Conservation (phyloP, 2,329 filamentous ascomycete genomes). For the Hypocrella siamensis region DNA sequence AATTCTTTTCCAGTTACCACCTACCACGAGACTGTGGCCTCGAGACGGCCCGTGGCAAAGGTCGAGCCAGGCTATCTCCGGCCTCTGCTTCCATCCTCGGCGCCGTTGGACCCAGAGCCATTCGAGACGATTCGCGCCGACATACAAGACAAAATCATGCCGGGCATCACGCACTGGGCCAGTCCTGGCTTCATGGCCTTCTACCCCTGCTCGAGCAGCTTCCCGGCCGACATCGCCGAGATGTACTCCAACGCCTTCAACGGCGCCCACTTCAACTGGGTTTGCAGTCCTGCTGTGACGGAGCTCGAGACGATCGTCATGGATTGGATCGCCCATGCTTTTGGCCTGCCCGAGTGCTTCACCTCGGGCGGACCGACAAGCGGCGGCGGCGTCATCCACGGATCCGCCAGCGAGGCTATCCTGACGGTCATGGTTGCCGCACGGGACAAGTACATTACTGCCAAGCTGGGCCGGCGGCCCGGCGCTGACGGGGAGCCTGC, state of each 20-base stretch:
- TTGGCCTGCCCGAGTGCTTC: conserved; percentile 60
- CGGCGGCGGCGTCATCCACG: conserved; percentile 89
- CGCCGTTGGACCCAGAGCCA: conserved; percentile 50
- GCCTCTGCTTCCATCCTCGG: conserved; percentile 54
- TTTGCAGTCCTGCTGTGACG: conserved; percentile 81
- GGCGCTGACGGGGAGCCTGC: too few relatives aligned
- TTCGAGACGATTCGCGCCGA: conserved; percentile 74
- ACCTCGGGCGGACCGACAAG: conserved; percentile 51
- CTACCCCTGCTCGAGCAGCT: conserved; percentile 72
- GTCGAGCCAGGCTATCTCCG: conserved; percentile 77
- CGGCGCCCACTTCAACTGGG: conserved; percentile 91
- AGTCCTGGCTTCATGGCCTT: conserved; percentile 93
- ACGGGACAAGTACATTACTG: conserved; percentile 58
- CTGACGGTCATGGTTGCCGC: conserved; percentile 79
- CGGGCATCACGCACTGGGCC: conserved; percentile 89
- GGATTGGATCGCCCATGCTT: conserved; percentile 73
- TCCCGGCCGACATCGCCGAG: conserved; percentile 76
- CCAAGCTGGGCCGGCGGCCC: conserved; percentile 34
- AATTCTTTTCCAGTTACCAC: conserved; percentile 61
- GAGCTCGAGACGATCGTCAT: conserved; percentile 87
- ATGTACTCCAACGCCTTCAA: conserved; percentile 83
- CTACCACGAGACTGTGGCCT: conserved; percentile 64
- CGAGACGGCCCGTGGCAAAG: conserved; percentile 57
- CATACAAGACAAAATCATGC: conserved; percentile 73
- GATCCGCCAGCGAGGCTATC: conserved; percentile 75